Evolutionary conservation across 352 stramenopile species (phyloP), one percentile per base, ranked within the genome.

Genomic region (Sclerospora graminicola): DNA sequence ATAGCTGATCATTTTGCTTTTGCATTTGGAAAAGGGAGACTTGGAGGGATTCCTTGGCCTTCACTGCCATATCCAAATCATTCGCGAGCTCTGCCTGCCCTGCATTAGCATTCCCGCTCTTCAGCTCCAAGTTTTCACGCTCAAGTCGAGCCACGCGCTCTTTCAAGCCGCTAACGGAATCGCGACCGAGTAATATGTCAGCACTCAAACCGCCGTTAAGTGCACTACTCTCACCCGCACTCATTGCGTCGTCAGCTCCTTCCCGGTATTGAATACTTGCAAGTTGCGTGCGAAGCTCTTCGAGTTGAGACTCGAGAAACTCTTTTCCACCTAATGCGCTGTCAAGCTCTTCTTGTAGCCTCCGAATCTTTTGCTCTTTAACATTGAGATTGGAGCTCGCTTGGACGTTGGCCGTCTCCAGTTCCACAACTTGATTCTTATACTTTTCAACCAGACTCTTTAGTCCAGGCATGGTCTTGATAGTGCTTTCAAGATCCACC

Each of bases 391-490:
- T 87, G 32, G 81, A 88, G n/a, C 60, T 66, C 9, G 60, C 75
- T 42, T 92, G 78, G 10, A 92, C 69, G 39, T 88, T 84, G 4
- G 71, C 64, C 1, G 81, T 92, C 45, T 92, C 75, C 10, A 92
- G 62, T 19, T 92, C 81, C 28, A 92, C 81, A 11, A 92, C 81
- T 47, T 92, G 78, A 54, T 92, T 89, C 60, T 92, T 92, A 63
- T 92, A 92, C 34, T 74, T 81, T 47, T 92, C 81, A 9, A 92
- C 76, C 0, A 88, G 51, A 14, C 50, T 60, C 48, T 89, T 90
- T 1, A 92, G 57, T 4, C 69, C 77, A 7, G 81, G 74, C 60
- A 92, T 89, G 1, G 75, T 92, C 57, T 89, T 89, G 39, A 92
- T 75, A 0, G 78, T 92, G 48, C 73, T 88, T 48, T 92, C 81